Base-by-base conservation (phyloP, 192 early-diverging fungal species). In the Podila minutissima region DNA sequence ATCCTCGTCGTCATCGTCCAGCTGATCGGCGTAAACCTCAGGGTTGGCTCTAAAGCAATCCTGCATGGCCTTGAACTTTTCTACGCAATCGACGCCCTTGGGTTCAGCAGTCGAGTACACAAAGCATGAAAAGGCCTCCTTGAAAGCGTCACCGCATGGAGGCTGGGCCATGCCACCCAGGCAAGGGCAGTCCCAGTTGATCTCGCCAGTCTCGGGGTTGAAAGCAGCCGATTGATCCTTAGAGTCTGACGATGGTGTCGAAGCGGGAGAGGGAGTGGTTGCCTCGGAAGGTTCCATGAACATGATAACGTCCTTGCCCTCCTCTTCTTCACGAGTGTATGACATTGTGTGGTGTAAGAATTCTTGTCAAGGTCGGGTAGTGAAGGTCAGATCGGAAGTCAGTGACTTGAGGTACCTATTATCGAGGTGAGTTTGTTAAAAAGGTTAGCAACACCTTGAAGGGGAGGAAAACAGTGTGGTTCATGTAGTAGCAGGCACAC, bases 161-260 rank as follows among this genome's bases (percentile, higher is more conserved):
- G 95, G 95, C 32, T 95, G 88, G 13, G 95, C 95, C 98, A 99
- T 99, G 38, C 91, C 92, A 41, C 93, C 97, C 8, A 99, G 77
- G 75, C 98, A 98, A 31, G 97, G 97, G 68, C 96, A 97, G 83
- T 96, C 97, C 95, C 95, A 98, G 88, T 97, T 97, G 84, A 98
- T 97, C 88, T 95, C 92, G 58, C 94, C 94, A 33, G 93, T 94
- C 70, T 94, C 93, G 1, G 91, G 91, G 70, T 94, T 83, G 53
- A 89, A 92, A 33, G 92, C 92, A 67, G 88, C 89, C 37, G 91
- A 71, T 63, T 88, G 89, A 48, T 75, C 74, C 46, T 59, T 59
- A 29, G 59, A 24, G 28, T 69, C 74, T 57, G 77, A 74, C 11
- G 69, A 64, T 12, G 66, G 41, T 5, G 70, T 50, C 24, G 58